Evolutionary conservation across 73 alveolate species (phyloP), one percentile per base, ranked within the genome.

Genomic region (Symbiodinium pilosum): DNA sequence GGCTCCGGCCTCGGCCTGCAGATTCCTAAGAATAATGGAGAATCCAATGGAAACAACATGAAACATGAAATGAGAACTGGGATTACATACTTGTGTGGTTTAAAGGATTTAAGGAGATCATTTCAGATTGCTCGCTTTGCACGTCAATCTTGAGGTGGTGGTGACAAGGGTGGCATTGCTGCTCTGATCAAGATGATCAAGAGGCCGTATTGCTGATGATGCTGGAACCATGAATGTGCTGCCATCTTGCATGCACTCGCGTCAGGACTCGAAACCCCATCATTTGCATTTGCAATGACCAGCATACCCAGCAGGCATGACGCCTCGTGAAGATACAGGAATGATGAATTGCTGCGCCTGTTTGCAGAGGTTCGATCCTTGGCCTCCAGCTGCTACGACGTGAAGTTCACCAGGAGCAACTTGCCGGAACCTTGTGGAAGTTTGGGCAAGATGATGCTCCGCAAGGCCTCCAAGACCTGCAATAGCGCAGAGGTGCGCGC

Each of bases 161-260:
- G 99, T 87, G 99, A 99, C 84, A 99, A 99, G 99, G 99, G 99
- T 43, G 99, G 99, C 84, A 99, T 99, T 44, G 99, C 99, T 26
- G 99, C 99, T 41, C 96, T 99, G 69, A 99, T 99, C 95, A 99
- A 95, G 43, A 99, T 99, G 43, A 99, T 99, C 85, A 99, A 99
- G 98, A 99, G 99, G 95, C 41, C 9, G 87, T 47, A 14, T 14
- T 47, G 6, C 59, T 47, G 6, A 14, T 47, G 59, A 14, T 14
- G 14, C 59, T 47, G n/a, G n/a, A 6, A 47, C 59, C 59, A 47
- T 47, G 59, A 47, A 47, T 47, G 59, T 47, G 59, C 59, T 47
- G 59, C 59, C 6, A 47, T 9, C 59, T 6, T 6, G 21, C 14
- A 47, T 11, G 1, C 18, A 30, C 4, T 14, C n/a, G n/a, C n/a